phyloP scores from a whole-genome alignment of 306 rosid species.

The Echinosophora koreensis region DNA sequence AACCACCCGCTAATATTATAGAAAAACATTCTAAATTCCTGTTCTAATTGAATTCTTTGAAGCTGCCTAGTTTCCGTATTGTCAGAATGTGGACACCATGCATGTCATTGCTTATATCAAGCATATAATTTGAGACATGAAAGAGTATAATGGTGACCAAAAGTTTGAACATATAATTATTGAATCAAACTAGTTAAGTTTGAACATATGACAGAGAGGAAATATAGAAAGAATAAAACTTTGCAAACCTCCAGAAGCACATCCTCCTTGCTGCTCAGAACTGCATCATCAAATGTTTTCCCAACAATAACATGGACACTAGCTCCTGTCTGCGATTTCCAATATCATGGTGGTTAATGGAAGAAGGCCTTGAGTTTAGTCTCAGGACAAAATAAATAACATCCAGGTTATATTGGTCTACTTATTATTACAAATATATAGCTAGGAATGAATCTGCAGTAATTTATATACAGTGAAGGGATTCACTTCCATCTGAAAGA shows the following conservation, averaged over 20 bases:
- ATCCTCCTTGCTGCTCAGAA: constrained; percentile 72
- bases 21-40: constrained; percentile 2
- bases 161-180: not conserved
- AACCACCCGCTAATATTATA: not conserved
- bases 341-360: constrained; percentile 22
- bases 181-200: constrained; percentile 3
- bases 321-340: constrained; percentile 72
- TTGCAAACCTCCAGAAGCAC: constrained; percentile 86
- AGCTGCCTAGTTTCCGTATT: not conserved
- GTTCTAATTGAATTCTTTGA: constrained; percentile 4
- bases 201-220: constrained; percentile 16
- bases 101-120: constrained; percentile 14
- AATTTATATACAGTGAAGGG: constrained; percentile 9
- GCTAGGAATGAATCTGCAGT: constrained; percentile 18
- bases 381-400: constrained; percentile 22
- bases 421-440: constrained; percentile 1
- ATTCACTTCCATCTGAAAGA: constrained; percentile 11
- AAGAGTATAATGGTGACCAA: constrained; percentile 17
- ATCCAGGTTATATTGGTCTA: constrained; percentile 6
- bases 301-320: constrained; percentile 71
- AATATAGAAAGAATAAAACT: constrained; percentile 28
- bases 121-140: not conserved
- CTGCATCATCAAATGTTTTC: constrained; percentile 71
- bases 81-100: not conserved
- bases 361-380: not conserved